Evolutionary conservation across 257 asterid species (phyloP), one percentile per base, ranked within the genome.

Genomic region (Petunia secreta): DNA sequence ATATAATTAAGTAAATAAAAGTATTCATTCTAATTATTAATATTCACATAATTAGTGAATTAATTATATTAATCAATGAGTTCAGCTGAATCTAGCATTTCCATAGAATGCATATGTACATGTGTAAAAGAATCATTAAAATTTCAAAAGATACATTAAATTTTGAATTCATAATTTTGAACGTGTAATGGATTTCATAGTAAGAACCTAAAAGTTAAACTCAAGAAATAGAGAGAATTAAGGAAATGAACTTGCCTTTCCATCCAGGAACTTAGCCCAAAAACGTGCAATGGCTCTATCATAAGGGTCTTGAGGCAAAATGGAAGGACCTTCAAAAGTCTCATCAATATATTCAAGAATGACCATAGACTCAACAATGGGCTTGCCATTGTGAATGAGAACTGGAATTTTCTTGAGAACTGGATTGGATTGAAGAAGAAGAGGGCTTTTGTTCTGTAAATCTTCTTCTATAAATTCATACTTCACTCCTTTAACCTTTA

Each of bases 311-410:
- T 65, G 38, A 65, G 75, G 75, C 14, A 73, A 48, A 0, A 73
- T 73, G 11, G 34, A 53, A 73, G 78, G 44, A 9, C 46, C 63
- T 73, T 73, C 1, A 34, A 53, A 74, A 36, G 46, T 10, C 13
- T 74, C 78, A 14, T 74, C 78, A 0, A 52, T 74, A 13, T 74
- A 74, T 74, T 74, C 48, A 1, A 74, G 13, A 48, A 74, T 74
- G 0, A 74, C 0, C 48, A 36, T 5, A 0, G 63, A 68, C 39
- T 68, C 75, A 43, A 8, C 4, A 8, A 68, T n/a, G 4, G n/a
- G 0, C 8, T 43, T 68, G 1, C 75, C 75, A 43, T 43, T 68
- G 4, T 68, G 57, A 43, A 68, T 43, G 1, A n/a, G 55, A 0
- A 67, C 39, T 1, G 75, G 75, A 1, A 43, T 4, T 43, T 67